Evolutionary conservation across 805 yeast species (phyloP), one percentile per base, ranked within the genome.

Genomic region (Sugiyamaella qingdaonensis): DNA sequence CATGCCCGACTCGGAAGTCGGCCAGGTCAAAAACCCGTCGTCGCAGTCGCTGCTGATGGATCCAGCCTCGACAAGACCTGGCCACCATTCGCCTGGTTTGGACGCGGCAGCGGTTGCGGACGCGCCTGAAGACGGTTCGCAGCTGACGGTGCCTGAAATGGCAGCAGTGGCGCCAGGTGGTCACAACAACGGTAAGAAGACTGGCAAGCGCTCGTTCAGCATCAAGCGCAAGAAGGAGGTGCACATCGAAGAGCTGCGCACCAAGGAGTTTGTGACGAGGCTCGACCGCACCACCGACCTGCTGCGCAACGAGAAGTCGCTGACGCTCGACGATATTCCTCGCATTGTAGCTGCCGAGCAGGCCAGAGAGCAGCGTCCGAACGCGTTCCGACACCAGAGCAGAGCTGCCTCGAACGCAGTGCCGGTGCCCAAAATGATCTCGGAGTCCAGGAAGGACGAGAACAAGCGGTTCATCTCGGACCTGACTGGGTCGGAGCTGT

Each of bases 291-390:
- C 91, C 0, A 78, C 89, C 1, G 85, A 81, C 59, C 74, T 88
- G 47, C 77, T 90, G 51, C 81, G 85, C 62, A 86, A 82, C 63
- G 95, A 92, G 60, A 88, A 86, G 60, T 85, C 92, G 0, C 78
- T 94, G 50, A 92, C 97, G 0, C 77, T 94, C 61, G 98, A 94
- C 69, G 99, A 94, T 69, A 94, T 94, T 61, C 96, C 98, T 7
- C 78, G 98, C 59, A 92, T 94, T 64, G 97, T 94, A 7, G 96
- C 97, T 1, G 92, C 96, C 9, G 97, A 94, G 63, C 97, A 92
- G 68, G 96, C 98, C 0, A 76, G 97, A 58, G 96, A 88, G 56
- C 85, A 87, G 64, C 78, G 96, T 54, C 97, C 97, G 1, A 90
- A 90, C 68, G 96, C 97, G 0, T 91, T 86, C 70, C 84, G 86